Evolutionary conservation across 192 early-diverging fungal species (phyloP).

Genomic region (Podila minutissima): DNA sequence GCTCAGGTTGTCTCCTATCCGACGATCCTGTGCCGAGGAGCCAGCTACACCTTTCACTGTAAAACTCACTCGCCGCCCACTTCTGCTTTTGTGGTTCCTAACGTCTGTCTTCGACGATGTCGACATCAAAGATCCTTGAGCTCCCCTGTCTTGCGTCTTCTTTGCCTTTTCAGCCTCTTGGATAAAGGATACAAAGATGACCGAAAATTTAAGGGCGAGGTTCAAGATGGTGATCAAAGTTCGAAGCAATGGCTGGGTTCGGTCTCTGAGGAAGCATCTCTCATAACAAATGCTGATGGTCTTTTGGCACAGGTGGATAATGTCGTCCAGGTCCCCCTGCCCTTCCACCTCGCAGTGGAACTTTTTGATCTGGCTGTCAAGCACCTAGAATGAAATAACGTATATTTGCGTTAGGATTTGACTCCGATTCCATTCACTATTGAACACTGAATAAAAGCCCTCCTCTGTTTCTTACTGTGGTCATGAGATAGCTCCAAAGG

Average conservation of each 20-base stretch:
- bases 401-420: background rate
- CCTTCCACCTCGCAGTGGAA: conserved; percentile 22
- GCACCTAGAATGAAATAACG: conserved; percentile 2
- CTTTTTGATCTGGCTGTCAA: conserved; percentile 30
- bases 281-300: conserved; percentile 38
- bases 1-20: background rate
- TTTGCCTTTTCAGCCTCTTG: background rate
- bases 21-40: background rate
- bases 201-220: conserved; percentile 30
- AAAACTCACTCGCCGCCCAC: conserved; percentile 24
- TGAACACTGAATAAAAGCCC: background rate
- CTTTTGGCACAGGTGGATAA: conserved; percentile 16
- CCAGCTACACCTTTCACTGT: background rate
- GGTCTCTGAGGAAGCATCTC: conserved; percentile 40
- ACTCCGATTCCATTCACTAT: background rate
- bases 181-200: conserved; percentile 24
- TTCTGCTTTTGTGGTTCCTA: background rate
- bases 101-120: background rate
- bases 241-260: conserved; percentile 29
- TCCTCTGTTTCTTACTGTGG: conserved; percentile 20
- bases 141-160: background rate
- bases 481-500: conserved; percentile 50
- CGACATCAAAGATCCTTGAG: background rate
- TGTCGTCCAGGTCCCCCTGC: conserved; percentile 39
- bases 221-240: conserved; percentile 32